Percentiles rank a stretch among this genome's conserved stretches.
phyloP scores from a whole-genome alignment of 305 asterid genomes.

The Striga hermonthica region DNA sequence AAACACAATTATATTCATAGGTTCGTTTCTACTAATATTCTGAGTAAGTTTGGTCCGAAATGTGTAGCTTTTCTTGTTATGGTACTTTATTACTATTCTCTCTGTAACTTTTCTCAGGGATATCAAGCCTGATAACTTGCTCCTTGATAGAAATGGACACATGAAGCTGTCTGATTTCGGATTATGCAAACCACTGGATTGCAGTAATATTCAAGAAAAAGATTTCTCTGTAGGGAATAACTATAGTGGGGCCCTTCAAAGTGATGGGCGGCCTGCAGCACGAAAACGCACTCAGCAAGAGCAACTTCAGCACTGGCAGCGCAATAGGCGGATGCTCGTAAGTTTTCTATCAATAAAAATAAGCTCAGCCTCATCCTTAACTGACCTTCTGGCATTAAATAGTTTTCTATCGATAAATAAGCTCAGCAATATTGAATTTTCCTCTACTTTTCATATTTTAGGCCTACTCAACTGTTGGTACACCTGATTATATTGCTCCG shows the following conservation, averaged over 20 bases:
- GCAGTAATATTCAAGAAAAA: conserved; percentile 74
- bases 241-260: conserved; percentile 66
- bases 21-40: conserved; percentile 35
- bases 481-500: conserved; percentile 91
- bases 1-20: conserved; percentile 82
- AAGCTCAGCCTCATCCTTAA: conserved; percentile 15
- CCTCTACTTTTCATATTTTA: conserved; percentile 33
- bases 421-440: conserved; percentile 7
- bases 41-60: conserved; percentile 27
- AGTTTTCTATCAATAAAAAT: conserved; percentile 32
- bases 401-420: background rate
- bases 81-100: background rate
- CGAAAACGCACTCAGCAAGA: conserved; percentile 86
- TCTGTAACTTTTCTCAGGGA: conserved; percentile 48
- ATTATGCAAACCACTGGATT: conserved; percentile 80
- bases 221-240: conserved; percentile 63
- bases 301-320: conserved; percentile 85
- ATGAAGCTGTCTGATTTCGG: conserved; percentile 88
- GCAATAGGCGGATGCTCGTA: conserved; percentile 88
- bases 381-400: background rate
- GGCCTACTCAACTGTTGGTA: conserved; percentile 93
- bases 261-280: conserved; percentile 76
- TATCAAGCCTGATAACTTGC: conserved; percentile 89
- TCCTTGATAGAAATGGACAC: conserved; percentile 77
- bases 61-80: conserved; percentile 9